Conservation (phyloP, 495 filamentous ascomycete species). For the Podospora sp. region DNA sequence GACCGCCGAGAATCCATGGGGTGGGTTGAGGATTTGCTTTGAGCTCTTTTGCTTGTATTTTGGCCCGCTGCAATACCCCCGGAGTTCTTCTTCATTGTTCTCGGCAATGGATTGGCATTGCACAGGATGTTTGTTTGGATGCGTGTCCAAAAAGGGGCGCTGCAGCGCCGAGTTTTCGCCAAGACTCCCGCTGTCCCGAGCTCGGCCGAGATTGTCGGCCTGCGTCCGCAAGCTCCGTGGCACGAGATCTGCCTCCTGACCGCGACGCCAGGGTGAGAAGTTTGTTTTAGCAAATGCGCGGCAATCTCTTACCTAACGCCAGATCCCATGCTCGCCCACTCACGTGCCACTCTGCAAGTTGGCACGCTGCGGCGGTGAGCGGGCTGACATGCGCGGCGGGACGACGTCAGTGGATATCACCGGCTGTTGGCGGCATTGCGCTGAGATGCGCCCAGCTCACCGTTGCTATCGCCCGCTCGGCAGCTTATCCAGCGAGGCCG, state of each 20-base stretch:
- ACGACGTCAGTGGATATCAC: neutral
- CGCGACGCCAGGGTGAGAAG: neutral
- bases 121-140: neutral
- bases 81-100: neutral
- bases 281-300: constrained; percentile 12
- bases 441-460: too few species aligned
- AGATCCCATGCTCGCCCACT: neutral
- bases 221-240: neutral
- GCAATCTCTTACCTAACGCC: constrained; percentile 28
- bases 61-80: neutral
- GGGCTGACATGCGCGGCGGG: neutral
- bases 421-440: constrained; percentile 5
- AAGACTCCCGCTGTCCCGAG: neutral
- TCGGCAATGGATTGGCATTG: neutral
- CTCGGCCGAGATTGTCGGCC: neutral
- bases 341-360: too few species aligned
- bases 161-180: neutral
- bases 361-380: neutral
- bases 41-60: neutral
- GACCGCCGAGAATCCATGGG: constrained; percentile 47
- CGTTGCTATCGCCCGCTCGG: too few species aligned
- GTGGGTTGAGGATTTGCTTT: constrained; percentile 42
- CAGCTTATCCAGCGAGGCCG: constrained; percentile 4
- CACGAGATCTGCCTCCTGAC: constrained; percentile 1
- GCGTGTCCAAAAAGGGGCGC: neutral